Evolutionary conservation across 306 rosid species (phyloP).

Genomic region (Begonia loranthoides): DNA sequence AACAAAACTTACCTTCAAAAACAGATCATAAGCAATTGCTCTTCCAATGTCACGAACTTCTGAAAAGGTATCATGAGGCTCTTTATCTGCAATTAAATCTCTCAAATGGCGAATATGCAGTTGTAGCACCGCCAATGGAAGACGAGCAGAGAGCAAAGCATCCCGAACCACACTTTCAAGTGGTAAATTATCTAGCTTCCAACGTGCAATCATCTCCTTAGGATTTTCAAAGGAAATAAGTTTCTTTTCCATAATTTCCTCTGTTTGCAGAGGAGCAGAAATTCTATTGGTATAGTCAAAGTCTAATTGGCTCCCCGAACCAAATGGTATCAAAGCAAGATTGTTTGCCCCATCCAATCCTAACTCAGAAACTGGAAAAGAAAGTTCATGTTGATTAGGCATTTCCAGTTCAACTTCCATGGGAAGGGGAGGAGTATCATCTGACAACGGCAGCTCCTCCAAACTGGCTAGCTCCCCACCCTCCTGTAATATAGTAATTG

Average conservation of each 20-base stretch:
- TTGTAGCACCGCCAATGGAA: conserved; percentile 94
- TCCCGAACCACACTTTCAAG: conserved; percentile 81
- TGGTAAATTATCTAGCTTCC: conserved; percentile 80
- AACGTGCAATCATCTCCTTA: conserved; percentile 87
- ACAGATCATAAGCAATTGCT: conserved; percentile 89
- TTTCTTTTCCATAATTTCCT: conserved; percentile 31
- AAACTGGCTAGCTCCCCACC: conserved; percentile 35
- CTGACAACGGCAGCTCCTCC: conserved; percentile 18
- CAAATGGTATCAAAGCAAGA: conserved; percentile 43
- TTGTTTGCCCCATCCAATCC: conserved; percentile 26
- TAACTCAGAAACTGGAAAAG: conserved; percentile 31
- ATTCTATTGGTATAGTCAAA: conserved; percentile 34
- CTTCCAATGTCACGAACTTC: conserved; percentile 95
- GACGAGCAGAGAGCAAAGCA: conserved; percentile 92
- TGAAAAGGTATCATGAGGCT: conserved; percentile 61
- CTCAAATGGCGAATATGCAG: conserved; percentile 69
- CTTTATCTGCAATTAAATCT: conserved; percentile 47
- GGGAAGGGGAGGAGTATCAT: conserved; percentile 42
- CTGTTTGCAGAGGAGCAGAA: conserved; percentile 35
- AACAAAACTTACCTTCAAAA: conserved; percentile 59
- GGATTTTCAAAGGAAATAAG: conserved; percentile 63
- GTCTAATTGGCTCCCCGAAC: conserved; percentile 29
- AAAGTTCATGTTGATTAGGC: conserved; percentile 38
- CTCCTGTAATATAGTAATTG: conserved; percentile 32
- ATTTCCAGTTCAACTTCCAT: conserved; percentile 29